Percentiles rank a stretch among this genome's conserved stretches.
Conservation (phyloP, 306 rosid species). For the Lathyrus aphaca region DNA sequence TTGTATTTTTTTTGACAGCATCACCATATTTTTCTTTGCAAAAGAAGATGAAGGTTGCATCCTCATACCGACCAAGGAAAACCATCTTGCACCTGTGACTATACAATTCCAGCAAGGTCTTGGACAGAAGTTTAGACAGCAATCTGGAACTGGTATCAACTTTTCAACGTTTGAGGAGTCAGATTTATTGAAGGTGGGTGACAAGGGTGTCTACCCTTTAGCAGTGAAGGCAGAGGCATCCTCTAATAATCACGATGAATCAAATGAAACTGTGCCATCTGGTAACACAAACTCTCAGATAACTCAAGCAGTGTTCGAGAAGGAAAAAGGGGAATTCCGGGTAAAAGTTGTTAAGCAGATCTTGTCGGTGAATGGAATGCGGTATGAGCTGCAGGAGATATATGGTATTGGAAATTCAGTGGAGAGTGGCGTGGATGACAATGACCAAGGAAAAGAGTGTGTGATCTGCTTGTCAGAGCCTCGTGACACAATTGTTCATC, state of each 20-base stretch:
- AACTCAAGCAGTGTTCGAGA: conserved; percentile 89
- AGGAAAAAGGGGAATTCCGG: conserved; percentile 81
- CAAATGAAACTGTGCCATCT: conserved; percentile 54
- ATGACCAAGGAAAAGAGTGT: conserved; percentile 94
- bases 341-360: conserved; percentile 86
- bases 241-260: conserved; percentile 50
- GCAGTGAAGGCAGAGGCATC: conserved; percentile 88
- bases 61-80: conserved; percentile 66
- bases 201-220: conserved; percentile 71
- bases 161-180: conserved; percentile 72
- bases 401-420: conserved; percentile 93
- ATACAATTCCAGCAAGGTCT: conserved; percentile 80
- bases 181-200: conserved; percentile 63
- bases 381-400: conserved; percentile 96
- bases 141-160: conserved; percentile 79
- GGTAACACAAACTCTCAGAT: conserved; percentile 69
- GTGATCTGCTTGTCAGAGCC: conserved; percentile 99
- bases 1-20: conserved; percentile 62
- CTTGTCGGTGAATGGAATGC: conserved; percentile 77
- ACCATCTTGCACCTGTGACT: conserved; percentile 61
- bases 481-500: conserved; percentile 89
- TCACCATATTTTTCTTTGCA: conserved; percentile 80
- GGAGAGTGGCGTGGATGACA: conserved; percentile 74
- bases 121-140: conserved; percentile 93
- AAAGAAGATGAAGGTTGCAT: conserved; percentile 86